These are phyloP conservation scores for Naganishia friedmannii DNA, from an alignment of 768 basidiomycete species.

Conservation along the genomic window DNA sequence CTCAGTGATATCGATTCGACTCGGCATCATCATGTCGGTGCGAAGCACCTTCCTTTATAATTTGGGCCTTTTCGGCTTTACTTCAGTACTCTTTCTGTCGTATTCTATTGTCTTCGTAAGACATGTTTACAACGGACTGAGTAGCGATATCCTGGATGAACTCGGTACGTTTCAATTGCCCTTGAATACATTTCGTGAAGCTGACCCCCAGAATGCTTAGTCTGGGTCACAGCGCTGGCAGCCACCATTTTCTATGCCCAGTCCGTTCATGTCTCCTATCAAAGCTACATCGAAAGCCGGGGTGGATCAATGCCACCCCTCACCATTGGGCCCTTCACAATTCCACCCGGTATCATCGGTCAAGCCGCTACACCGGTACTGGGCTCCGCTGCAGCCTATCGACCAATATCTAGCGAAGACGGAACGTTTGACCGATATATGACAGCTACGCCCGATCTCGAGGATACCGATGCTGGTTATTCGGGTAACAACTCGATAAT, in stretches of 20 bases:
- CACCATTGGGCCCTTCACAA: slow-evolving; percentile 8
- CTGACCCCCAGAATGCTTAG: not conserved
- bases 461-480: not conserved
- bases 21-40: not conserved
- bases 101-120: slow-evolving; percentile 13
- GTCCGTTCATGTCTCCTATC: slow-evolving; percentile 12
- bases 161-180: not conserved
- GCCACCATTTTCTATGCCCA: slow-evolving; percentile 16
- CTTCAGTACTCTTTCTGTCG: slow-evolving; percentile 9
- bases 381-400: not conserved
- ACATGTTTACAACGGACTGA: not conserved
- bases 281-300: slow-evolving; percentile 3
- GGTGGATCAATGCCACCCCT: slow-evolving; percentile 6
- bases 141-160: slow-evolving; percentile 12
- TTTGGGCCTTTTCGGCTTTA: slow-evolving; percentile 13
- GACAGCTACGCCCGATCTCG: slow-evolving; percentile 15
- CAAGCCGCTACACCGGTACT: slow-evolving; percentile 4
- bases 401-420: not conserved
- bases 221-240: slow-evolving; percentile 13
- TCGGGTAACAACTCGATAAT: not conserved
- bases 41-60: slow-evolving; percentile 5
- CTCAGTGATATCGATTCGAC: not conserved
- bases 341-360: slow-evolving; percentile 4
- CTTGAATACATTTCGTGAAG: too few species aligned
- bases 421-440: not conserved